phyloP scores from a whole-genome alignment of 2,329 filamentous ascomycete species.

The Fusarium kyushuense region DNA sequence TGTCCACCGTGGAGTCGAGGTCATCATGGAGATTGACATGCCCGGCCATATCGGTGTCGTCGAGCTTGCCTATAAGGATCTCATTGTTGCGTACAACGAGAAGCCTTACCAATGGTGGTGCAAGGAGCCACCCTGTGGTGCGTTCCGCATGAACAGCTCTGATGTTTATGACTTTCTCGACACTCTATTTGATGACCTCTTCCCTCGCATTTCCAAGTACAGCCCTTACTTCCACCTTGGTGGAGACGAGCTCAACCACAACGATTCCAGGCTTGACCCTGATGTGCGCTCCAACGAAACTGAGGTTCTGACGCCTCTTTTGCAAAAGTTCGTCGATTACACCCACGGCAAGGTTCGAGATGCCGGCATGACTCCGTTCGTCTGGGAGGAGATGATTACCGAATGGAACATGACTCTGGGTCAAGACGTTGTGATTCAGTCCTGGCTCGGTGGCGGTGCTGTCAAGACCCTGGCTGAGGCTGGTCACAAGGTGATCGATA shows the following conservation, averaged over 20 bases:
- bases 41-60: constrained; percentile 70
- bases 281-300: constrained; percentile 75
- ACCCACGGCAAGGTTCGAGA: constrained; percentile 74
- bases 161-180: constrained; percentile 78
- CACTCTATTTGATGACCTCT: constrained; percentile 78
- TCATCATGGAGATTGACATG: constrained; percentile 73
- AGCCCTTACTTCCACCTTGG: constrained; percentile 85
- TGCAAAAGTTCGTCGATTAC: constrained; percentile 81
- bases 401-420: constrained; percentile 82
- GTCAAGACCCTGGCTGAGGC: constrained; percentile 69
- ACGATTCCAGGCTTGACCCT: constrained; percentile 74
- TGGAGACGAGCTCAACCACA: constrained; percentile 86
- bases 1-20: constrained; percentile 68
- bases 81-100: constrained; percentile 67
- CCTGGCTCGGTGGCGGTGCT: constrained; percentile 76
- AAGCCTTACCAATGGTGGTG: constrained; percentile 70
- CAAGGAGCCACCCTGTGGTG: constrained; percentile 73
- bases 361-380: constrained; percentile 76
- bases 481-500: constrained; percentile 79
- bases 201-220: constrained; percentile 78
- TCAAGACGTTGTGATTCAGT: constrained; percentile 79
- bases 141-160: constrained; percentile 80
- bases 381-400: constrained; percentile 89
- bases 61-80: constrained; percentile 63
- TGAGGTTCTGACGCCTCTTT: constrained; percentile 75